Percentiles rank a stretch among this genome's conserved stretches.
Conservation (phyloP, 129 eudicot genomes). For the Calendula officinalis region DNA sequence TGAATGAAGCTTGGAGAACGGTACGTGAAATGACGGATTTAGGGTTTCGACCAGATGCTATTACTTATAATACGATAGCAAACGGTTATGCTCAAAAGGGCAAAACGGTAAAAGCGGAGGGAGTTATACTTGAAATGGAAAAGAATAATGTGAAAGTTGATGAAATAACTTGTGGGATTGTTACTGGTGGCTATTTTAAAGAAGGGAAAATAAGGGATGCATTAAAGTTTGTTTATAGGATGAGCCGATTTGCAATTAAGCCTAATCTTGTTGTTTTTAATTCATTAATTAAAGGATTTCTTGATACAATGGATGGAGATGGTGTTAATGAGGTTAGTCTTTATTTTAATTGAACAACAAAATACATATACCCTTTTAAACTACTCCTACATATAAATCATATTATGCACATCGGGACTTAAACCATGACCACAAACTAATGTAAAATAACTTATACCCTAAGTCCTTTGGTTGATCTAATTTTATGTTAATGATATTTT, state of each 20-base stretch:
- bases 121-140: conserved; percentile 46
- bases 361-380: too few species aligned
- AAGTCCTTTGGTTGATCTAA: too few species aligned
- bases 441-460: too few species aligned
- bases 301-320: conserved; percentile 39
- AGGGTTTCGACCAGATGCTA: conserved; percentile 48
- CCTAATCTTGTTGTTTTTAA: conserved; percentile 55
- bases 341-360: background rate
- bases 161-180: conserved; percentile 48
- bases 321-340: conserved; percentile 56
- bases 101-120: conserved; percentile 40
- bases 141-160: conserved; percentile 42
- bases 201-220: conserved; percentile 53
- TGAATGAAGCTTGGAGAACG: conserved; percentile 45
- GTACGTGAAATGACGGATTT: conserved; percentile 40
- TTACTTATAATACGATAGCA: conserved; percentile 53
- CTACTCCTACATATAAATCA: too few species aligned
- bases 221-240: conserved; percentile 49
- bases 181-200: conserved; percentile 48
- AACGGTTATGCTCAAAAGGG: conserved; percentile 43
- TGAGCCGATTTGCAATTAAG: conserved; percentile 38
- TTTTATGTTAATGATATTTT: too few species aligned
- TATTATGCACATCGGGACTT: too few species aligned
- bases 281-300: conserved; percentile 52
- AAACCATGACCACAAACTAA: too few species aligned